A percentile compares a stretch with the other conserved stretches of the same genome.
Conservation (phyloP, 106 monocot genomes). For the Vanilla planifolia region DNA sequence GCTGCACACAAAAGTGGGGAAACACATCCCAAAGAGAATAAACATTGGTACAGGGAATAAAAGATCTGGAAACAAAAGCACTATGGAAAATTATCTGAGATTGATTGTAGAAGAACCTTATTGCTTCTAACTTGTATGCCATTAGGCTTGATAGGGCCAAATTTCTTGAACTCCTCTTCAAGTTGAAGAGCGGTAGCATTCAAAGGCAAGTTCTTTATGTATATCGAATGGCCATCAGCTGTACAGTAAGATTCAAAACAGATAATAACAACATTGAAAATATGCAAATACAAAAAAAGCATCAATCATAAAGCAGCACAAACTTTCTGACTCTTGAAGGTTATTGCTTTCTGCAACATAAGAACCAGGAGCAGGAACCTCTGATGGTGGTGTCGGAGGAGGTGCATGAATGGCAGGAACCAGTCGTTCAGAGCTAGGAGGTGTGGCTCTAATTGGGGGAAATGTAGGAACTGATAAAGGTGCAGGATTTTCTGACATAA, state of each 20-base stretch:
- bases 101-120: slow-evolving; percentile 36
- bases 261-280: neutral
- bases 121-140: slow-evolving; percentile 67
- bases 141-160: slow-evolving; percentile 55
- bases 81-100: neutral
- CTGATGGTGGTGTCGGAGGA: slow-evolving; percentile 10
- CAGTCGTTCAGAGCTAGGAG: slow-evolving; percentile 20
- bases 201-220: slow-evolving; percentile 50
- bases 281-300: neutral
- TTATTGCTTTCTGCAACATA: slow-evolving; percentile 18
- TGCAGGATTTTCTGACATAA: slow-evolving; percentile 45
- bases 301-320: neutral
- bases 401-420: slow-evolving; percentile 12
- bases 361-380: slow-evolving; percentile 15
- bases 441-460: slow-evolving; percentile 19
- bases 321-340: slow-evolving; percentile 53
- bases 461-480: slow-evolving; percentile 14
- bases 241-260: slow-evolving; percentile 8
- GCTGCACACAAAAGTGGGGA: slow-evolving; percentile 15
- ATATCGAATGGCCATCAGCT: slow-evolving; percentile 58
- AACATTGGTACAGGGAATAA: slow-evolving; percentile 2
- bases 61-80: neutral
- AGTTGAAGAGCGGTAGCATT: slow-evolving; percentile 48
- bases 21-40: neutral
- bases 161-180: slow-evolving; percentile 65